Conservation (phyloP, 768 basidiomycete genomes). For the Cyclocybe aegerita region DNA sequence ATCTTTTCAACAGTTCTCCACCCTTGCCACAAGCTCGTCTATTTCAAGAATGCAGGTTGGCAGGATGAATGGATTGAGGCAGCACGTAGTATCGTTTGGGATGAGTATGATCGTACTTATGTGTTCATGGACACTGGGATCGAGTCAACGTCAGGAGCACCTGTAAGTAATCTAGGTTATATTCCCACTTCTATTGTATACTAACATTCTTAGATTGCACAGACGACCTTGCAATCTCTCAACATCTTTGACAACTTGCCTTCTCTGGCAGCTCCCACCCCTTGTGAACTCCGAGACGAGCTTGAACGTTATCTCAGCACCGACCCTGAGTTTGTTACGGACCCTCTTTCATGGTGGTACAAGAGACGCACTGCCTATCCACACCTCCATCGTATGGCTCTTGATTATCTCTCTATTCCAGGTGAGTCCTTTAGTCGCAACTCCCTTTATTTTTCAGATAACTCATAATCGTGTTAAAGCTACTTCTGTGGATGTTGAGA, state of each 20-base stretch:
- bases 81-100: background rate
- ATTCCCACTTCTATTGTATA: too few relatives aligned
- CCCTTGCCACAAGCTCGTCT: slow-evolving; percentile 7
- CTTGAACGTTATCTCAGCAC: slow-evolving; percentile 12
- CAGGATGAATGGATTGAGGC: slow-evolving; percentile 1
- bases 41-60: slow-evolving; percentile 12
- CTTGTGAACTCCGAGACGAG: slow-evolving; percentile 13
- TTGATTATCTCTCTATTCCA: slow-evolving; percentile 18
- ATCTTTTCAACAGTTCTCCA: too few relatives aligned
- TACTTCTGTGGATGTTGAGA: slow-evolving; percentile 10
- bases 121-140: background rate
- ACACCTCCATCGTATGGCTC: slow-evolving; percentile 12
- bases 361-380: slow-evolving; percentile 7
- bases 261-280: slow-evolving; percentile 10
- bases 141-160: too few relatives aligned
- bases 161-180: too few relatives aligned
- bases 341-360: slow-evolving; percentile 14
- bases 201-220: too few relatives aligned
- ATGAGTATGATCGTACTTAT: background rate
- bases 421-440: slow-evolving; percentile 7
- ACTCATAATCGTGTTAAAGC: slow-evolving; percentile 19
- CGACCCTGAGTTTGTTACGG: slow-evolving; percentile 23
- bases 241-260: slow-evolving; percentile 27
- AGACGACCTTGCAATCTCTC: slow-evolving; percentile 1
- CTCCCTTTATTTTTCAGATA: slow-evolving; percentile 13